Conservation (phyloP, 345 rosid species). For the Combretum micranthum region DNA sequence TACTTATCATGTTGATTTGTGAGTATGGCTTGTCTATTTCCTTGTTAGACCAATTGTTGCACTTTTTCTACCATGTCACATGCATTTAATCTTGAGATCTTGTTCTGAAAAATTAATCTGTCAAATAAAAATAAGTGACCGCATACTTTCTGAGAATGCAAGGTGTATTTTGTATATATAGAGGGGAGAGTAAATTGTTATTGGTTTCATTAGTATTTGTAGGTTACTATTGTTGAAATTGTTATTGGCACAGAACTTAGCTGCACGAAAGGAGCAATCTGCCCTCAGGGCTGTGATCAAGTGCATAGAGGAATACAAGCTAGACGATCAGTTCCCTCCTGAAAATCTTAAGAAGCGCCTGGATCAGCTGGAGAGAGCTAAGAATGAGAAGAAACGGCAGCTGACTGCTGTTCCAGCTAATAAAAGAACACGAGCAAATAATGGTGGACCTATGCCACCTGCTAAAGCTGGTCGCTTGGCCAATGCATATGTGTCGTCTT, state of each 20-base stretch:
- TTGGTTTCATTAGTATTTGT: not conserved
- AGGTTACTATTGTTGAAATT: not conserved
- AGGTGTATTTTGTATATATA: not conserved
- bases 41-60: no score
- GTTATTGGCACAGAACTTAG: slow-evolving; percentile 46
- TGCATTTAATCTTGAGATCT: no score
- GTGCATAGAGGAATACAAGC: slow-evolving; percentile 98
- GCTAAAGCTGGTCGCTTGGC: slow-evolving; percentile 95
- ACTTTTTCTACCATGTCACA: no score
- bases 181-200: not conserved
- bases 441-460: slow-evolving; percentile 97
- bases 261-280: slow-evolving; percentile 90
- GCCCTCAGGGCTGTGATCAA: slow-evolving; percentile 84
- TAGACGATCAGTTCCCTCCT: slow-evolving; percentile 72
- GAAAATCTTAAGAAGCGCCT: slow-evolving; percentile 96
- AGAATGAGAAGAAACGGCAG: slow-evolving; percentile 89
- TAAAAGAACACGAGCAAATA: slow-evolving; percentile 85
- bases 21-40: no score
- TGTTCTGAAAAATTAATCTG: no score
- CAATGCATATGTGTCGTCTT: slow-evolving; percentile 92
- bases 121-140: no score
- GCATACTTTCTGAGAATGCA: no score
- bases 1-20: no score
- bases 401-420: slow-evolving; percentile 81
- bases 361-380: slow-evolving; percentile 92